Evolutionary conservation across 2,329 filamentous ascomycete genomes (phyloP), one percentile per base, ranked within the genome.

Genomic region (Exophiala lecanii-corni): DNA sequence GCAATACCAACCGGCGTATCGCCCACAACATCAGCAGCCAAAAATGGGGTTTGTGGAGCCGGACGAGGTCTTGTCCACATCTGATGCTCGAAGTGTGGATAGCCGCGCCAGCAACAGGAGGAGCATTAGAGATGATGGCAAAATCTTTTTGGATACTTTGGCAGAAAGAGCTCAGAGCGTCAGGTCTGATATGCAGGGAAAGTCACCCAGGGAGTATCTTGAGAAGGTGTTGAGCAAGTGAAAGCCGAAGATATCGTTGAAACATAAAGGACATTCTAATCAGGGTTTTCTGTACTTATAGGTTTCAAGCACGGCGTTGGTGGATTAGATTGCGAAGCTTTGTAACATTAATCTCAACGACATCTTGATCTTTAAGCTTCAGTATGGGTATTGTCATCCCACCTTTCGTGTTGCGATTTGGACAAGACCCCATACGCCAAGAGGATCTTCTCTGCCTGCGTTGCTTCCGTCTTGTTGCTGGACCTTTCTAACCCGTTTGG

Each of bases 401-500:
- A n/a, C 25, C n/a, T 28, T n/a, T 28, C 25, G 25, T n/a, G 25
- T 18, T 5, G 9, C 5, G 9, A 15, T 5, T 37, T 37, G 21
- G 10, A 18, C 21, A 15, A 37, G 10, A 18, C 46, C 50, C 50
- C 50, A 52, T 12, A 43, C 47, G 0, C 50, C 50, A 21, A 49
- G 16, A 1, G 48, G 48, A 38, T 48, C 38, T 36, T 51, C 38
- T 17, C 18, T 34, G 13, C 21, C 42, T 6, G 16, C 39, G n/a
- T 35, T 16, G 23, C 37, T 31, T 12, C 21, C 34, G 2, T 18
- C 25, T 28, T 33, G 32, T n/a, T 33, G 23, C 10, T 50, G 41
- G 21, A 53, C 42, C 28, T 34, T 40, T 36, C 63, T 70, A 16
- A 75, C 67, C 17, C 71, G 57, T 35, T 62, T 67, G 2, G 76